Evolutionary conservation across 2,329 filamentous ascomycete species (phyloP), one percentile per base, ranked within the genome.

Genomic region (Emergomyces africanus): DNA sequence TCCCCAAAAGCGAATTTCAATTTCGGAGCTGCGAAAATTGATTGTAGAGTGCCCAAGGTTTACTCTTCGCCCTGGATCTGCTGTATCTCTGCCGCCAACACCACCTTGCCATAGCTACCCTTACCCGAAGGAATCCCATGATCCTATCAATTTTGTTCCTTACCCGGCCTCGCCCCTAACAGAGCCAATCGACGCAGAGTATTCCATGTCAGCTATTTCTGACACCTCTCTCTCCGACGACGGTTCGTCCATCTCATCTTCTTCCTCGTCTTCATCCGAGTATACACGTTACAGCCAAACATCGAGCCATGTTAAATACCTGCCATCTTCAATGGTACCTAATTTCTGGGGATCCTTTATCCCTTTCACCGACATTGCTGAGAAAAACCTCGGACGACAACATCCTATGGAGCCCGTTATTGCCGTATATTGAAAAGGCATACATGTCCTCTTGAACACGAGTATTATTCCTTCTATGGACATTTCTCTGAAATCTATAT

Each of bases 11-110:
- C 82, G 94, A 72, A 91, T 95, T 69, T 86, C 85, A 59, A 81
- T 99, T 63, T 76, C 83, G 59, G 88, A 96, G 74, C 81, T 99
- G 59, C 85, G 87, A 68, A 79, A 83, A 65, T 79, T 87, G 70
- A 94, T 97, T 70, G 72, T 87, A 67, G 80, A 83, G 63, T 96
- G 91, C 78, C 79, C 85, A 37, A 78, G 79, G 64, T 90, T 96
- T 72, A 95, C 79, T 71, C 75, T 68, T 71, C 61, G 77, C 73
- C 54, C 62, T 42, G 56, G 54, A 18, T 49, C 57, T 25, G 42
- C 60, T 41, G 23, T 60, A n/a, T 56, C 59, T 20, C 30, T 58
- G 33, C 41, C 59, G 8, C 39, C 61, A 15, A 53, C 78, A 70
- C 72, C 77, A 12, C 68, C 65, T 41, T 61, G 59, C 33, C 66